Evolutionary conservation across 352 stramenopile genomes (phyloP).

Genomic region (Globisporangium ultimum): DNA sequence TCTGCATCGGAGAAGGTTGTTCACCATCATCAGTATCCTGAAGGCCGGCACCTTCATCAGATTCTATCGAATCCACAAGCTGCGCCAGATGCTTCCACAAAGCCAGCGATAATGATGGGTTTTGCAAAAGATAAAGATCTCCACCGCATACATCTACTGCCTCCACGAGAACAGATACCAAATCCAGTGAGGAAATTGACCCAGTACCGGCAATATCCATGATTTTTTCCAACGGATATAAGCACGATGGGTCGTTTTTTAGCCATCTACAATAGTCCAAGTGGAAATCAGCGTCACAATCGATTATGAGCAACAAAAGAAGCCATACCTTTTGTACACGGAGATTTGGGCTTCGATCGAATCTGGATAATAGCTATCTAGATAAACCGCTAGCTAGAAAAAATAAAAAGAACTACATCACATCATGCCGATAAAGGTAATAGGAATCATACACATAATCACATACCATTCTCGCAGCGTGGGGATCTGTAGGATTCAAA

Average conservation of each 20-base stretch:
- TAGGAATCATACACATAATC: no score
- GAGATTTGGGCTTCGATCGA: conserved; percentile 36
- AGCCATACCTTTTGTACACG: conserved; percentile 28
- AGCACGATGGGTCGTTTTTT: conserved; percentile 45
- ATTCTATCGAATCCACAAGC: conserved; percentile 34
- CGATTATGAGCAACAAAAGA: no score
- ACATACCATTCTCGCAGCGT: conserved; percentile 61
- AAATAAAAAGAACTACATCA: neutral
- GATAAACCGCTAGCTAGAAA: conserved; percentile 30
- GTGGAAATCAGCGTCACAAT: no score
- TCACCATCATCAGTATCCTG: neutral
- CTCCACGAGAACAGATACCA: conserved; percentile 37
- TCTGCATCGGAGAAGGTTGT: neutral
- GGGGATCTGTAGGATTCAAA: conserved; percentile 46
- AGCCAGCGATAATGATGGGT: conserved; percentile 23
- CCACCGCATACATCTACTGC: conserved; percentile 56
- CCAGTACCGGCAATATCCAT: conserved; percentile 40
- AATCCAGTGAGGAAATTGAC: conserved; percentile 25
- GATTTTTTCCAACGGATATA: conserved; percentile 47
- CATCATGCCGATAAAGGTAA: neutral
- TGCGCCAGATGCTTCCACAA: conserved; percentile 61
- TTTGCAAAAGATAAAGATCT: conserved; percentile 43
- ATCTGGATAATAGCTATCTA: conserved; percentile 47
- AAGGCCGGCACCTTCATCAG: conserved; percentile 5
- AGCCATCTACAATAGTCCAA: conserved; percentile 35